Evolutionary conservation across 768 basidiomycete genomes (phyloP).

Genomic region (Tulasnella sp.): DNA sequence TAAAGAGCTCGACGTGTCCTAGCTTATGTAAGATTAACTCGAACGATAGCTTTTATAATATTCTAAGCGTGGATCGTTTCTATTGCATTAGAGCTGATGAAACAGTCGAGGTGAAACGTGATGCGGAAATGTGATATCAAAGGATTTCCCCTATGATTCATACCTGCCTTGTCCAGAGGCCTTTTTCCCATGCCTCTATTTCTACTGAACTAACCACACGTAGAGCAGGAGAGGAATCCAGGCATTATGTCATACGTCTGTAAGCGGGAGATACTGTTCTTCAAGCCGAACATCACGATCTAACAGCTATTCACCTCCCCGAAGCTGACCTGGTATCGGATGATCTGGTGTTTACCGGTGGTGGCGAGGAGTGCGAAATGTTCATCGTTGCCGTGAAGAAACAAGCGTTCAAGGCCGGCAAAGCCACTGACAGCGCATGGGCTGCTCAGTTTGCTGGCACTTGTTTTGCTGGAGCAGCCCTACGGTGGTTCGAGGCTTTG

Average conservation of each 20-base stretch:
- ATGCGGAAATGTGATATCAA: background rate
- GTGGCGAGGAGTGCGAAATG: background rate
- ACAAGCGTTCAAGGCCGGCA: conserved; percentile 13
- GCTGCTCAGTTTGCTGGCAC: background rate
- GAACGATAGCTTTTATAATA: too few species aligned
- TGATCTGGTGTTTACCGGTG: background rate
- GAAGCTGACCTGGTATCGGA: background rate
- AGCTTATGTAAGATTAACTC: too few species aligned
- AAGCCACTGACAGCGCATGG: background rate
- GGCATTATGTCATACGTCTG: background rate
- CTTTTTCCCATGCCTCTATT: background rate
- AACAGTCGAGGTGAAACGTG: too few species aligned
- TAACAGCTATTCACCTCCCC: background rate
- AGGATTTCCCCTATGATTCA: background rate
- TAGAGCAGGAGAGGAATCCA: background rate
- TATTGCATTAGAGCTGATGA: too few species aligned
- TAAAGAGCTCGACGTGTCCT: too few species aligned
- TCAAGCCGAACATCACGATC: background rate
- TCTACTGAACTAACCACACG: background rate
- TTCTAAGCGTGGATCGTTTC: too few species aligned
- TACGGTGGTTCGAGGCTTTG: background rate
- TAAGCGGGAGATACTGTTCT: background rate
- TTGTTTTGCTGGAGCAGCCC: background rate
- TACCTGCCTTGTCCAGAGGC: background rate
- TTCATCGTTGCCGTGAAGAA: background rate